Evolutionary conservation across 2,329 filamentous ascomycete species (phyloP).

Genomic region (Epichloe uncinata): DNA sequence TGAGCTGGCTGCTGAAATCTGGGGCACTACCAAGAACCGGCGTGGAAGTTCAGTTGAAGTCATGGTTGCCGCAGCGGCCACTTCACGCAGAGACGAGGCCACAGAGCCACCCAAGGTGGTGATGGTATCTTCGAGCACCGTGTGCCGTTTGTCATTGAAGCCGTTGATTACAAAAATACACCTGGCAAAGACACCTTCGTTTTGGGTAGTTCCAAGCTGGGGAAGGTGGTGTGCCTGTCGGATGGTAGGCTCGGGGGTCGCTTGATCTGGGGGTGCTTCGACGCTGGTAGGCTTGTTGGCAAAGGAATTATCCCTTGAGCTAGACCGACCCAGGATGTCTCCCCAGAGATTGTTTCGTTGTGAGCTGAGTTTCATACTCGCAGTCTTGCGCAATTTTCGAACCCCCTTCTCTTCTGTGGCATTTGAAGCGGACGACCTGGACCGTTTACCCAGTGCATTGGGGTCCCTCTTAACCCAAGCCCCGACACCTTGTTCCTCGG

Average conservation of each 20-base stretch:
- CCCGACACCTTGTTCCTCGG: constrained; percentile 58
- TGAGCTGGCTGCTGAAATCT: constrained; percentile 31
- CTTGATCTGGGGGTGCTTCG: constrained; percentile 4
- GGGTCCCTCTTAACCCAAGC: constrained; percentile 51
- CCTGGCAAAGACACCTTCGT: constrained; percentile 35
- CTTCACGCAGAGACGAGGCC: constrained; percentile 28
- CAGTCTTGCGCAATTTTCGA: constrained; percentile 75
- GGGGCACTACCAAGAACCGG: constrained; percentile 42
- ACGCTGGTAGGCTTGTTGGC: constrained; percentile 11
- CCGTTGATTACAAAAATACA: constrained; percentile 48
- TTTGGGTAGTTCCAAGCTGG: neutral
- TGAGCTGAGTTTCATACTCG: constrained; percentile 68
- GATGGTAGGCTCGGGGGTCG: constrained; percentile 4
- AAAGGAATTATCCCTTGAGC: constrained; percentile 22
- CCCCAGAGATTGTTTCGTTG: constrained; percentile 84
- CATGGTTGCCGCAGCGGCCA: constrained; percentile 15
- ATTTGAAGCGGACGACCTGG: constrained; percentile 33
- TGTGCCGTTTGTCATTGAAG: constrained; percentile 39
- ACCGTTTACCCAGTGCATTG: constrained; percentile 42
- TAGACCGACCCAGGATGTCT: constrained; percentile 54
- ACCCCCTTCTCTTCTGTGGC: constrained; percentile 38
- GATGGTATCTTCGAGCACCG: constrained; percentile 34
- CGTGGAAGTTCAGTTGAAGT: constrained; percentile 17
- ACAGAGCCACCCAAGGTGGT: constrained; percentile 33
- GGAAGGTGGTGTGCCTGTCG: constrained; percentile 3